These are phyloP conservation scores for Pyrus hybrid DNA, from an alignment of 331 rosid species.

Conservation along the genomic window DNA sequence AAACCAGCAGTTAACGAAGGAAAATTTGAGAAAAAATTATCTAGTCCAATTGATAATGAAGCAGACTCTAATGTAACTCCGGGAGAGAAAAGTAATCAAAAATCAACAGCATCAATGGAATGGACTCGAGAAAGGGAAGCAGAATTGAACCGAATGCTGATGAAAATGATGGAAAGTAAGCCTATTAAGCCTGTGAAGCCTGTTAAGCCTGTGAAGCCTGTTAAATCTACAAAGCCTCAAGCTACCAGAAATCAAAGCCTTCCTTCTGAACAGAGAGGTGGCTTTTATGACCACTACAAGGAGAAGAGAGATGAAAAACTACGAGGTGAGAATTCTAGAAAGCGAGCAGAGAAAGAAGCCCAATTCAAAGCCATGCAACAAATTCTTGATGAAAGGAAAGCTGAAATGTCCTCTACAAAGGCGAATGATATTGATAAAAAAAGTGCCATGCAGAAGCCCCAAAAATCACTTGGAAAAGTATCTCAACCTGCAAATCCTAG, in stretches of 20 bases:
- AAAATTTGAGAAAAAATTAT: slow-evolving; percentile 30
- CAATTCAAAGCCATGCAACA: slow-evolving; percentile 57
- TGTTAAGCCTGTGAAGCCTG: slow-evolving; percentile 27
- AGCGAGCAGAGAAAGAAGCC: slow-evolving; percentile 56
- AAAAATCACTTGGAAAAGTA: slow-evolving; percentile 33
- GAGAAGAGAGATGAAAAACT: slow-evolving; percentile 86
- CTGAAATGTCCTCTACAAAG: slow-evolving; percentile 55
- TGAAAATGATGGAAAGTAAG: slow-evolving; percentile 71
- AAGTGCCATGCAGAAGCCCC: slow-evolving; percentile 35
- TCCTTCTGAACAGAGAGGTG: slow-evolving; percentile 65
- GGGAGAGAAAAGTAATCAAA: slow-evolving; percentile 34
- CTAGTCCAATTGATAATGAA: slow-evolving; percentile 32
- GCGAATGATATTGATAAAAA: slow-evolving; percentile 39
- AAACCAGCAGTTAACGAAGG: slow-evolving; percentile 33
- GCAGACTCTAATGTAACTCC: slow-evolving; percentile 24
- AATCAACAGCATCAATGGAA: slow-evolving; percentile 48
- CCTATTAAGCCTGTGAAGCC: background rate
- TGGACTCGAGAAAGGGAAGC: slow-evolving; percentile 79
- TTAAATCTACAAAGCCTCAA: slow-evolving; percentile 45
- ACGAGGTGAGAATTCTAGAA: slow-evolving; percentile 47
- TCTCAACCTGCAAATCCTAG: slow-evolving; percentile 20
- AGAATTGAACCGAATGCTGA: slow-evolving; percentile 76
- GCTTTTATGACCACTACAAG: slow-evolving; percentile 69
- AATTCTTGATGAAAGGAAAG: slow-evolving; percentile 58
- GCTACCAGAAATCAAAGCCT: slow-evolving; percentile 47